phyloP scores from a whole-genome alignment of 768 basidiomycete genomes.

The Suillus paluster region DNA sequence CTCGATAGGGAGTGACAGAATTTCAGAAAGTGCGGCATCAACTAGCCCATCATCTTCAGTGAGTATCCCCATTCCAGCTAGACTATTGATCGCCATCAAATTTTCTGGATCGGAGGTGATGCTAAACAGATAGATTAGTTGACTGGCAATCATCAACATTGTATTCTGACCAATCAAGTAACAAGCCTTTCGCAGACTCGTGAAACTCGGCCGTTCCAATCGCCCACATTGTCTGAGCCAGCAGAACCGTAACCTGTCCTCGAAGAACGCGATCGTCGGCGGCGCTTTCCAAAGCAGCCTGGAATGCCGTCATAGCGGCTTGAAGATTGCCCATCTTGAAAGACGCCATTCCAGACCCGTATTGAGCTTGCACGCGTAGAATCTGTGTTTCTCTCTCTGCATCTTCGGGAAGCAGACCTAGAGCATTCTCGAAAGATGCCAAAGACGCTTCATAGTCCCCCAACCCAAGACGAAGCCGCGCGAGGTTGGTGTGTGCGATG shows the following conservation, averaged over 20 bases:
- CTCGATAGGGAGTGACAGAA: slow-evolving; percentile 70
- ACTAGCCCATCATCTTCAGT: slow-evolving; percentile 78
- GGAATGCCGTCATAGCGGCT: slow-evolving; percentile 66
- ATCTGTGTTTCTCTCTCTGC: slow-evolving; percentile 41
- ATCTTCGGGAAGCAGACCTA: slow-evolving; percentile 68
- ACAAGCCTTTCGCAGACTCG: slow-evolving; percentile 75
- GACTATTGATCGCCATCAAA: slow-evolving; percentile 76
- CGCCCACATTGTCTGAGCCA: slow-evolving; percentile 88
- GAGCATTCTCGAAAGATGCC: slow-evolving; percentile 71
- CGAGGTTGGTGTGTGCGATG: slow-evolving; percentile 82
- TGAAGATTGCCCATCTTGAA: slow-evolving; percentile 68
- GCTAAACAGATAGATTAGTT: slow-evolving; percentile 43
- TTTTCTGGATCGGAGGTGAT: slow-evolving; percentile 81
- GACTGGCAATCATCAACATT: slow-evolving; percentile 3
- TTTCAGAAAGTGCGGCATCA: slow-evolving; percentile 86
- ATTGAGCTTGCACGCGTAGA: slow-evolving; percentile 64
- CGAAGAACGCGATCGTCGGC: slow-evolving; percentile 52
- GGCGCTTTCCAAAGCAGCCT: slow-evolving; percentile 63
- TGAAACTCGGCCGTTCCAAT: slow-evolving; percentile 74
- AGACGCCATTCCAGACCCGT: slow-evolving; percentile 75
- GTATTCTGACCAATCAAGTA: slow-evolving; percentile 77
- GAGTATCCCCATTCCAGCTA: slow-evolving; percentile 90
- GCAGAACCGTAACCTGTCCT: slow-evolving; percentile 75
- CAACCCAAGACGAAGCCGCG: slow-evolving; percentile 69
- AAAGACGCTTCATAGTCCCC: slow-evolving; percentile 62